Base-by-base conservation (phyloP, 495 filamentous ascomycete genomes). In the Astrothelium subdiscretum region DNA sequence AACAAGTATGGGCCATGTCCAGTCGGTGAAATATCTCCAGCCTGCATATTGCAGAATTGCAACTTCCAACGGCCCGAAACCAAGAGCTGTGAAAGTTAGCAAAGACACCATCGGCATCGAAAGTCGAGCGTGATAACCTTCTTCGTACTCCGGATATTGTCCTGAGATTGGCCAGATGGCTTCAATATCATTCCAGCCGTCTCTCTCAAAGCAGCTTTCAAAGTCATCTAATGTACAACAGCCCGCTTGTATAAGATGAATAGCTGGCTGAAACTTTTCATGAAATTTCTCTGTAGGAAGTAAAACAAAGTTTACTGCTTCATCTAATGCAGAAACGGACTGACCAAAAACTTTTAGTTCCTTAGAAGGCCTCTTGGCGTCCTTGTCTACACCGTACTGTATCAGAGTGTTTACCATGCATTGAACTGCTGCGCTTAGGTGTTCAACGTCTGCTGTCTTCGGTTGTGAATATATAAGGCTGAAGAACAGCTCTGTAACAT, bases 1-100 rank as follows among this genome's bases (percentile, higher is more conserved):
- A 54, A 54, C 48, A 54, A 26, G 48, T 54, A 54, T 54, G 48
- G 48, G 48, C 24, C 48, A 54, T 54, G 48, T 29, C 48, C 24
- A 54, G 5, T 54, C 48, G 48, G 29, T 54, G 20, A 8, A 54
- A 54, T 54, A 54, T 54, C 48, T 54, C 48, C 48, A 54, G 48
- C 24, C 20, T 54, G 15, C 48, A 54, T 29, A 54, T 18, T 48
- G 42, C 42, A 48, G n/a, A 48, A 48, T 48, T 48, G 42, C 42
- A 48, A 48, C 42, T 48, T 48, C 42, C 42, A 48, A 48, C 42
- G 42, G 42, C 42, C 42, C 42, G 42, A 48, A 48, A 48, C 42
- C 42, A 48, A 48, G 3, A 48, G 42, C 42, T 48, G n/a, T 48
- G 20, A 20, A 48, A 48, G 42, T 48, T 20, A 48, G 42, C 42